Conservation (phyloP, 2,329 filamentous ascomycete species). For the Claviceps paspali region DNA sequence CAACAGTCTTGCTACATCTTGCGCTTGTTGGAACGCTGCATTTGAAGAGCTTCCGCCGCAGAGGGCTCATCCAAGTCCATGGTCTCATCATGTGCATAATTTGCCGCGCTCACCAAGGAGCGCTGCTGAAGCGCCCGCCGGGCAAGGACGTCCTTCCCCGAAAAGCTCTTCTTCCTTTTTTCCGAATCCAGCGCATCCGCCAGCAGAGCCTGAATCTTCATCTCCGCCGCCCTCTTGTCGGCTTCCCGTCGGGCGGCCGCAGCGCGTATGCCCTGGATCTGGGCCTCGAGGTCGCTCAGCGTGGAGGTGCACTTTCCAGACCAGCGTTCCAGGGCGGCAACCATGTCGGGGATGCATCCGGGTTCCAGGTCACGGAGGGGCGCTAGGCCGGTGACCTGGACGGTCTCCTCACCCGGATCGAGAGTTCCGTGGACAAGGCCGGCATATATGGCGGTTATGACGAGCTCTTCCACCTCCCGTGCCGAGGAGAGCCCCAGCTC, state of each 20-base stretch:
- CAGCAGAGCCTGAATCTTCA: constrained; percentile 33
- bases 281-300: constrained; percentile 57
- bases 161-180: constrained; percentile 17
- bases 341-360: constrained; percentile 52
- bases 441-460: constrained; percentile 78
- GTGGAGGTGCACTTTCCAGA: constrained; percentile 60
- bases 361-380: constrained; percentile 77
- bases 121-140: constrained; percentile 18
- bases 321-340: constrained; percentile 58
- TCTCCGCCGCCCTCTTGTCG: constrained; percentile 31
- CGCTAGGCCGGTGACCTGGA: constrained; percentile 66
- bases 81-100: constrained; percentile 29
- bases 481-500: constrained; percentile 51
- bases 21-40: constrained; percentile 35
- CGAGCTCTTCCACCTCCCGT: constrained; percentile 66
- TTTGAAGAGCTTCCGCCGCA: constrained; percentile 28
- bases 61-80: constrained; percentile 43
- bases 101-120: constrained; percentile 27
- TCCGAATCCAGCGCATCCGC: constrained; percentile 29
- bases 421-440: constrained; percentile 71
- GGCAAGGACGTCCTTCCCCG: constrained; percentile 12
- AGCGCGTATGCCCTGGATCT: constrained; percentile 52
- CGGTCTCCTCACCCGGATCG: constrained; percentile 58
- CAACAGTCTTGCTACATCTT: constrained; percentile 29
- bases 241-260: constrained; percentile 38